Evolutionary conservation across 2,329 filamentous ascomycete species (phyloP), one percentile per base, ranked within the genome.

Genomic region (Xylaria hypoxylon): DNA sequence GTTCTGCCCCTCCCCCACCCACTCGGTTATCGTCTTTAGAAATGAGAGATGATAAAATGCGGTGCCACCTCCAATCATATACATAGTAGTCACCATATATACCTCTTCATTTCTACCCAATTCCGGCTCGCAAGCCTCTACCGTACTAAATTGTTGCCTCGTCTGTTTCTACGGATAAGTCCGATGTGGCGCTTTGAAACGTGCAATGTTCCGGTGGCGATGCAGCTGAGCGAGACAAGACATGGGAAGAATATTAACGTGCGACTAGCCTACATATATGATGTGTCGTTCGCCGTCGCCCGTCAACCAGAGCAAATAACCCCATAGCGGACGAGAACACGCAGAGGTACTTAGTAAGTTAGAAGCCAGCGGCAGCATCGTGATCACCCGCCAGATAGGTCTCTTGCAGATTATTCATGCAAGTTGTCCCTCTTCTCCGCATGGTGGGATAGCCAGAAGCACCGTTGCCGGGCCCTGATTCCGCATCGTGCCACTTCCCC

Each of bases 331-430:
- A 50, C 22, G 57, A 31, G 47, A 35, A 35, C 7, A 42, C 24
- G 22, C 5, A 38, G n/a, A n/a, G n/a, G n/a, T n/a, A n/a, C n/a
- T n/a, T n/a, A n/a, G 17, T 13, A 50, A 3, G 51, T 7, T 19
- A 38, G 51, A 17, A 47, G 42, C 42, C 50, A 63, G 31, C 26
- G 44, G 64, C 59, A 44, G 53, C 35, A 47, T 48, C 35, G 52
- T 48, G 50, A 33, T 64, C 33, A 63, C 64, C 51, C 48, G 66
- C 73, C 70, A 64, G 57, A 69, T 71, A 73, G 69, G 68, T 68
- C 52, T 57, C 58, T 70, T 75, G 73, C 75, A 76, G 73, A 67
- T 70, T 69, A 71, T 64, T 71, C 67, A 77, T 76, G 74, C 75
- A 77, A 65, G 74, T 70, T 31, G 57, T 68, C 57, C 69, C 68